Evolutionary conservation across 1,139 yeast genomes (phyloP).

Genomic region (Scheffersomyces titani): DNA sequence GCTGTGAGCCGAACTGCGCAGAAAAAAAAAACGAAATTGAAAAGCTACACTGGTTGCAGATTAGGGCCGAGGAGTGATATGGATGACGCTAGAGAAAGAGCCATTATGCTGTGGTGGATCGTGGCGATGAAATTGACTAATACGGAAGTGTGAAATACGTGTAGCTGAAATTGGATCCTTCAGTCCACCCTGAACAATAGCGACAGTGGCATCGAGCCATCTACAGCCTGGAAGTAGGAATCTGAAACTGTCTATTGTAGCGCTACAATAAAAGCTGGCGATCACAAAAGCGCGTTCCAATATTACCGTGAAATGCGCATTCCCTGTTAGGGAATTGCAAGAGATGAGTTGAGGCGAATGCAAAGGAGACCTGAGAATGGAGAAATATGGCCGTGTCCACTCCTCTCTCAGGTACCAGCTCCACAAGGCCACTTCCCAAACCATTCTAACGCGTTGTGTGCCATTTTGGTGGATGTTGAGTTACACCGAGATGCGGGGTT

Average conservation of each 20-base stretch:
- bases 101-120: background rate
- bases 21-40: background rate
- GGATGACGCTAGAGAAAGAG: background rate
- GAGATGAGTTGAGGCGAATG: background rate
- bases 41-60: background rate
- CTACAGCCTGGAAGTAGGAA: background rate
- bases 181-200: background rate
- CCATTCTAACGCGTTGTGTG: background rate
- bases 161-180: background rate
- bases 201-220: background rate
- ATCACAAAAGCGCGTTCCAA: background rate
- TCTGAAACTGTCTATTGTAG: background rate
- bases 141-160: background rate
- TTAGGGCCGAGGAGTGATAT: background rate
- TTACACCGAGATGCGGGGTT: background rate
- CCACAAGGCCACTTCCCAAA: background rate
- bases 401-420: background rate
- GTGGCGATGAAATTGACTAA: background rate
- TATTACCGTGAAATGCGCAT: background rate
- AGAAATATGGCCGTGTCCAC: background rate
- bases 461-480: background rate
- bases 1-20: background rate
- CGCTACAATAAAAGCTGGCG: background rate
- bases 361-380: background rate
- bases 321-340: background rate